Percentiles rank a stretch among this genome's conserved stretches.
phyloP scores from a whole-genome alignment of 148 eudicot species.

The Vaccinium myrtillus region DNA sequence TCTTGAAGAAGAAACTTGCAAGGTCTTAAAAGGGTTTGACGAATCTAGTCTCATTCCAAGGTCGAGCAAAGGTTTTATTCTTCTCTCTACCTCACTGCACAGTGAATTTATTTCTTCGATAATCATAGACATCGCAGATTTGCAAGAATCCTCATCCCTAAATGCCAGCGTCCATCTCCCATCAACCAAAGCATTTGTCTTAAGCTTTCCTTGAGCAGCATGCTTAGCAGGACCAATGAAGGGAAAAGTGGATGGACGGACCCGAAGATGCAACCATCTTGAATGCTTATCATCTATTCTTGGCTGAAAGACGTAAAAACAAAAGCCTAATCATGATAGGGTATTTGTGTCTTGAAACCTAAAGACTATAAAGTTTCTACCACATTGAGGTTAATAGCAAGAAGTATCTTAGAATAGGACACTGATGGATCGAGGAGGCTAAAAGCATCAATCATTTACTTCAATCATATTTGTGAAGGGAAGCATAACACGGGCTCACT shows the following conservation, averaged over 20 bases:
- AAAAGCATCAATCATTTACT: not conserved
- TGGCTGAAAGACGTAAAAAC: constrained; percentile 48
- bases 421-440: not conserved
- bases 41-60: constrained; percentile 34
- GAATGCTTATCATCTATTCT: constrained; percentile 79
- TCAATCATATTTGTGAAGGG: not conserved
- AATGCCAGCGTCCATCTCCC: constrained; percentile 99
- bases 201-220: constrained; percentile 39
- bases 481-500: constrained; percentile 25
- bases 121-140: constrained; percentile 66
- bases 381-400: not conserved
- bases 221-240: constrained; percentile 37
- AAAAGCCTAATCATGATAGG: constrained; percentile 2
- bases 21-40: constrained; percentile 24
- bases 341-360: not conserved
- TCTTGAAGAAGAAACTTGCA: constrained; percentile 32
- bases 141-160: constrained; percentile 72
- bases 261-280: constrained; percentile 90
- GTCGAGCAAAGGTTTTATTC: constrained; percentile 58
- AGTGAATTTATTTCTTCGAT: constrained; percentile 50
- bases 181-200: constrained; percentile 68
- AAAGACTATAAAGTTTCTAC: not conserved
- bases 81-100: constrained; percentile 65
- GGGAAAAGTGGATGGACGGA: constrained; percentile 80
- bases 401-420: not conserved